Evolutionary conservation across 768 basidiomycete genomes (phyloP).

Genomic region (Leccinellum luteum): DNA sequence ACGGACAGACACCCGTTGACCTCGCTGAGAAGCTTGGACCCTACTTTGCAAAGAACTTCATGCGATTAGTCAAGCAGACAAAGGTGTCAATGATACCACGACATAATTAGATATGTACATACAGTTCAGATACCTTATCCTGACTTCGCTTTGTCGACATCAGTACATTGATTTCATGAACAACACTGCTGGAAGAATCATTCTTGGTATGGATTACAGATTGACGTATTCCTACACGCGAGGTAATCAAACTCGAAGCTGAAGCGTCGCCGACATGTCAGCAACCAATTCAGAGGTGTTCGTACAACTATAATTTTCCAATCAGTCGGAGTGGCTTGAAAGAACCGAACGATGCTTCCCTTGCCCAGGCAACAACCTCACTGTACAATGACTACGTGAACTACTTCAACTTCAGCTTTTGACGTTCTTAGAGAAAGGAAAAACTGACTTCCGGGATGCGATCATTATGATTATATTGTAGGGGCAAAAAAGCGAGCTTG

Average conservation of each 20-base stretch:
- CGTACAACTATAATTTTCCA: no score
- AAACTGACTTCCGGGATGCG: neutral
- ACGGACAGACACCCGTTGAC: neutral
- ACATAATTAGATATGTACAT: neutral
- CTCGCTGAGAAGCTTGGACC: neutral
- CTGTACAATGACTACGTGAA: no score
- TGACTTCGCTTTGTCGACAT: no score
- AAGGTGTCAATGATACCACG: neutral
- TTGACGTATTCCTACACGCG: neutral
- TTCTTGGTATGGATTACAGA: no score
- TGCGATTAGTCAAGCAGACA: neutral
- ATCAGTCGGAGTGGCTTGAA: no score
- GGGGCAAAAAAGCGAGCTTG: constrained; percentile 6
- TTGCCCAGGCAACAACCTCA: no score
- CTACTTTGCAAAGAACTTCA: neutral
- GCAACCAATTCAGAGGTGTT: no score
- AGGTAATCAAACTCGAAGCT: neutral
- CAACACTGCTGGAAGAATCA: no score
- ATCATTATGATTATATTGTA: constrained; percentile 8
- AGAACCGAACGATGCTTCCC: no score
- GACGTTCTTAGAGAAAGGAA: neutral
- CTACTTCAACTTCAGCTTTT: neutral
- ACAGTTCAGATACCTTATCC: no score
- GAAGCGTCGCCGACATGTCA: neutral
- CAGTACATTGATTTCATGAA: no score